phyloP scores from a whole-genome alignment of 169 alveolate genomes.

The Plasmodium inui region DNA sequence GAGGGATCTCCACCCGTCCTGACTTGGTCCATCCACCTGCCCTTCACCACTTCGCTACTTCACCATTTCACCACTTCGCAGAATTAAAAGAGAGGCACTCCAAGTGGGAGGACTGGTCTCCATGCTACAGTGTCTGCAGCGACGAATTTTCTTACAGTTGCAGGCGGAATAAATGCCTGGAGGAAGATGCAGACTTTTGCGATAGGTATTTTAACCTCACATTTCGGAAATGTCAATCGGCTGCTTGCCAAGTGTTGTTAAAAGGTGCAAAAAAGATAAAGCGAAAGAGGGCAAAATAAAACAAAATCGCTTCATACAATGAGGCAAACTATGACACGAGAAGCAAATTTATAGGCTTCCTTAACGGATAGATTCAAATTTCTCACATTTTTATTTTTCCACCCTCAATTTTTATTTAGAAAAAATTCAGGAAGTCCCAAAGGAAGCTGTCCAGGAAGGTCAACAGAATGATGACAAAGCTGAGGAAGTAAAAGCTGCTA shows the following conservation, averaged over 20 bases:
- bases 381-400: neutral
- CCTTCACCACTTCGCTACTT: neutral
- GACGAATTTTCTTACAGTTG: slow-evolving; percentile 52
- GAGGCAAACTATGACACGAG: neutral
- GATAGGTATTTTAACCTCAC: slow-evolving; percentile 23
- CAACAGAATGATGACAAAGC: neutral
- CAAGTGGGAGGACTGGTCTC: slow-evolving; percentile 42
- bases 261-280: slow-evolving; percentile 17
- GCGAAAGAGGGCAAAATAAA: neutral
- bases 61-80: neutral
- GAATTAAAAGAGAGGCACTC: neutral
- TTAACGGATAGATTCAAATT: neutral
- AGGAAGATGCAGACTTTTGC: slow-evolving; percentile 24
- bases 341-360: neutral
- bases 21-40: neutral
- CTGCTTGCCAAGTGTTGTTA: slow-evolving; percentile 2
- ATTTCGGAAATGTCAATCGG: slow-evolving; percentile 25
- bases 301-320: neutral
- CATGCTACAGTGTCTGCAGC: slow-evolving; percentile 45
- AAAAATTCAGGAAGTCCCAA: neutral
- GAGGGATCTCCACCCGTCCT: neutral
- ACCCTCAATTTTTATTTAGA: neutral
- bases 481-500: neutral
- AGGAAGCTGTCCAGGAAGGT: neutral
- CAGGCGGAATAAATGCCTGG: slow-evolving; percentile 23